These are phyloP conservation scores for Termitomyces sp. DNA, from an alignment of 768 basidiomycete species.

Conservation along the genomic window DNA sequence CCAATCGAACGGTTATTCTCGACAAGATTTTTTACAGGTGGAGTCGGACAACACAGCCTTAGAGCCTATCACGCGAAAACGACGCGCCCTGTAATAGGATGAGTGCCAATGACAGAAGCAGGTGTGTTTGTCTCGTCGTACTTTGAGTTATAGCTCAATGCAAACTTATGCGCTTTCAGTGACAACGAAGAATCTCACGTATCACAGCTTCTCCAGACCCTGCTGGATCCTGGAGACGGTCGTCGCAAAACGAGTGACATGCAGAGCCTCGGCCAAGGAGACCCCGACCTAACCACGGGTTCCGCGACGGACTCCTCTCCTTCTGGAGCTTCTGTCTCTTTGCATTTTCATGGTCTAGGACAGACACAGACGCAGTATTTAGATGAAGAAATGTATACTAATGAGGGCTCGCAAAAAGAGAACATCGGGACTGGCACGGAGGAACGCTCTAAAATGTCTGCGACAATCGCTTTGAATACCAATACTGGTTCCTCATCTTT, in stretches of 20 bases:
- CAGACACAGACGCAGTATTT: conserved; percentile 48
- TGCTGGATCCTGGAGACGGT: conserved; percentile 28
- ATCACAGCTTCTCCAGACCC: conserved; percentile 47
- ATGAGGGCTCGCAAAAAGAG: conserved; percentile 53
- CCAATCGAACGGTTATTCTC: neutral
- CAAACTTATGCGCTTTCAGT: conserved; percentile 23
- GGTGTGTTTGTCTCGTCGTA: conserved; percentile 25
- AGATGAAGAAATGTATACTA: conserved; percentile 28
- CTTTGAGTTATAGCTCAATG: conserved; percentile 3
- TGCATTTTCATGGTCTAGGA: conserved; percentile 54
- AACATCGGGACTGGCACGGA: conserved; percentile 28
- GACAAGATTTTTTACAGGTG: neutral
- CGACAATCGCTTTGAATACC: conserved; percentile 14
- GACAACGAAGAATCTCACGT: conserved; percentile 49
- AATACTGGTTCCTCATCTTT: conserved; percentile 22
- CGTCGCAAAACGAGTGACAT: conserved; percentile 15
- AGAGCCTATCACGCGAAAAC: conserved; percentile 6
- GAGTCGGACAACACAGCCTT: neutral
- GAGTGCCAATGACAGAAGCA: conserved; percentile 31
- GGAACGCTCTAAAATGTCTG: neutral
- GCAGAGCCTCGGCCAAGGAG: conserved; percentile 14
- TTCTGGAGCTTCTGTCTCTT: conserved; percentile 28
- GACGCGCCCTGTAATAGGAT: conserved; percentile 20
- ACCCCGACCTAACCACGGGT: conserved; percentile 27
- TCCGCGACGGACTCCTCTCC: conserved; percentile 34